Evolutionary conservation across 208 protist genomes (phyloP).

Genomic region (Leishmania braziliensis): DNA sequence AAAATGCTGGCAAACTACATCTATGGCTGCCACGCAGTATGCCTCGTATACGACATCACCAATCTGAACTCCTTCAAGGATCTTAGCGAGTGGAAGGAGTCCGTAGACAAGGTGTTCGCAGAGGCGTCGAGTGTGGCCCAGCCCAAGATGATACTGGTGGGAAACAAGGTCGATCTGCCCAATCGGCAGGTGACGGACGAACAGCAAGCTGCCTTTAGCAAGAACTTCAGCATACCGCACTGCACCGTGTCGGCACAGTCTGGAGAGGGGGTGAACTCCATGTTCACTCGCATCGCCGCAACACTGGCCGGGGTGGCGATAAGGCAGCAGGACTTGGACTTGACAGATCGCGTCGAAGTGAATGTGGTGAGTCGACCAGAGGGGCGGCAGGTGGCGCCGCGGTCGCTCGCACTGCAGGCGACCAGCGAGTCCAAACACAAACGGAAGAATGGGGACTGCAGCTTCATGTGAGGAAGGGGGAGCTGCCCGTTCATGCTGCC

Average conservation of each 20-base stretch:
- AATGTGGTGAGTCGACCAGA: slow-evolving; percentile 48
- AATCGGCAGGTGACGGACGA: slow-evolving; percentile 77
- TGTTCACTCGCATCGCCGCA: slow-evolving; percentile 88
- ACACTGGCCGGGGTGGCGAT: slow-evolving; percentile 82
- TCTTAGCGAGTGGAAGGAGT: slow-evolving; percentile 90
- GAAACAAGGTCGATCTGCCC: slow-evolving; percentile 93
- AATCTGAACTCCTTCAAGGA: slow-evolving; percentile 92
- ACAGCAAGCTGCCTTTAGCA: slow-evolving; percentile 74
- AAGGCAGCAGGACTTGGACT: slow-evolving; percentile 73
- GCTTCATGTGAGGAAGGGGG: slow-evolving; percentile 39
- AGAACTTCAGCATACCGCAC: slow-evolving; percentile 52
- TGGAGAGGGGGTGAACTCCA: slow-evolving; percentile 84
- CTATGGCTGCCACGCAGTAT: slow-evolving; percentile 87
- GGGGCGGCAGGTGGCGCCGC: slow-evolving; percentile 33
- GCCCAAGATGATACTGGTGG: slow-evolving; percentile 86
- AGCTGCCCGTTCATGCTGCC: neutral
- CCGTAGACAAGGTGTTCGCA: slow-evolving; percentile 41
- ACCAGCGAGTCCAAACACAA: slow-evolving; percentile 19
- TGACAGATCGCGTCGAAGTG: slow-evolving; percentile 50
- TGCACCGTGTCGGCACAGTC: slow-evolving; percentile 92
- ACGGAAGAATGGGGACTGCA: slow-evolving; percentile 48
- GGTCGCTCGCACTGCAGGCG: slow-evolving; percentile 15
- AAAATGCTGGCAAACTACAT: slow-evolving; percentile 96
- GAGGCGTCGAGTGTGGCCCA: slow-evolving; percentile 4
- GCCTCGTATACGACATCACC: slow-evolving; percentile 95